phyloP scores from a whole-genome alignment of 192 early-diverging fungal species.

The Gaertneriomyces sp. region DNA sequence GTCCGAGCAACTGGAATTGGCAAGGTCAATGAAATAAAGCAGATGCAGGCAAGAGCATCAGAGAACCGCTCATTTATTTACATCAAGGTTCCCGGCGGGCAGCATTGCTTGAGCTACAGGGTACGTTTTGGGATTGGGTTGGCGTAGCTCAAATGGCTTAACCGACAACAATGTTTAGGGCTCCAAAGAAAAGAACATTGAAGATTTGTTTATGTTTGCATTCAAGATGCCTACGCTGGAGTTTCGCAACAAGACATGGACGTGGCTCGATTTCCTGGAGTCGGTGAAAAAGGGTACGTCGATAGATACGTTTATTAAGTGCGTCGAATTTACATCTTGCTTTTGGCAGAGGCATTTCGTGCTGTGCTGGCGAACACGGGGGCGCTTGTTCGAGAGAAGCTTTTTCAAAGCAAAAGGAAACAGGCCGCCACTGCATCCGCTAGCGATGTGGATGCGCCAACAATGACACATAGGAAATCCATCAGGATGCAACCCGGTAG shows the following conservation, averaged over 20 bases:
- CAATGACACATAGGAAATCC: too few species aligned
- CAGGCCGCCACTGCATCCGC: neutral
- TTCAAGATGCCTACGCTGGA: slow-evolving; percentile 73
- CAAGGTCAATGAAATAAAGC: slow-evolving; percentile 54
- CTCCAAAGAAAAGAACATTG: slow-evolving; percentile 71
- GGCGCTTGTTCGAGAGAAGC: slow-evolving; percentile 48
- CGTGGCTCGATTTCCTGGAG: slow-evolving; percentile 68
- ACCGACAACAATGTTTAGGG: slow-evolving; percentile 45
- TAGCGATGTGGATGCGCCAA: too few species aligned
- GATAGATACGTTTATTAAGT: neutral
- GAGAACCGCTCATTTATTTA: slow-evolving; percentile 86
- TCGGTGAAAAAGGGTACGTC: slow-evolving; percentile 64
- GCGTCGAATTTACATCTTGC: slow-evolving; percentile 3
- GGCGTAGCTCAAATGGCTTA: too few species aligned
- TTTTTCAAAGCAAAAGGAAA: slow-evolving; percentile 41
- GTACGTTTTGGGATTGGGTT: slow-evolving; percentile 31
- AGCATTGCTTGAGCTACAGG: slow-evolving; percentile 80
- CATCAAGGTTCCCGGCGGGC: slow-evolving; percentile 81
- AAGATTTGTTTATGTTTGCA: slow-evolving; percentile 69
- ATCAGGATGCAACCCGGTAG: too few species aligned
- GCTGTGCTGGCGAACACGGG: slow-evolving; percentile 53
- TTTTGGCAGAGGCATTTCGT: slow-evolving; percentile 37
- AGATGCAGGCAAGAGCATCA: slow-evolving; percentile 83
- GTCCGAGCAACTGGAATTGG: neutral
- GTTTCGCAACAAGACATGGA: slow-evolving; percentile 80